Evolutionary conservation across 2,329 filamentous ascomycete genomes (phyloP), one percentile per base, ranked within the genome.

Genomic region (Nakataea oryzae): DNA sequence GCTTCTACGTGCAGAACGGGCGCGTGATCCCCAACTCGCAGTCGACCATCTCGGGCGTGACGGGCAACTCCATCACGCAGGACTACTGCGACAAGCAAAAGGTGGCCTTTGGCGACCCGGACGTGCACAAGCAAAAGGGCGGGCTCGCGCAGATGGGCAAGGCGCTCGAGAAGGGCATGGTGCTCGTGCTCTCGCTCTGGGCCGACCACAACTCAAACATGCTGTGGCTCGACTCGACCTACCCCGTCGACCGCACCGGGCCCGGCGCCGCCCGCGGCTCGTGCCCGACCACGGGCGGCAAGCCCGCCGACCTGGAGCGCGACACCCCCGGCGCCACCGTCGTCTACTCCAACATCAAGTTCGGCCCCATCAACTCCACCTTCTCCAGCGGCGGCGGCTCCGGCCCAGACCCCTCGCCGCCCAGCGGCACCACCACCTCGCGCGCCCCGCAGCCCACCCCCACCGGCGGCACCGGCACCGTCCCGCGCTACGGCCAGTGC

Each of bases 151-250:
- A 74, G 47, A 87, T 89, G 81, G 79, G 79, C 65, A 69, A 74
- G 63, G 76, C 75, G 54, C 68, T 80, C 57, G 67, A 70, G 58
- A 65, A 68, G 13, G 70, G 71, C 67, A 80, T 80, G 78, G 78
- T 81, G 34, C 76, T 81, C 32, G 78, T 79, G 67, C 73, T 81
- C 71, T 78, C 76, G 61, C 68, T 81, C 64, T 86, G 84, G 84
- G 84, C 88, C 70, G 87, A 90, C 75, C 82, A 89, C 74, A 74
- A 81, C 64, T 75, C 82, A 69, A 81, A 87, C 75, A 90, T 91
- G 87, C 81, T 88, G 69, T 91, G 88, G 88, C 82, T 91, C 68
- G 88, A 91, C 77, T 83, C 82, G 64, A 81, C 76, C 71, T 88
- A 82, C 77, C 86, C 87, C 59, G 76, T 77, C 64, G 70, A 74